These are phyloP conservation scores for Lantana camara DNA, from an alignment of 257 asterid genomes.

Conservation along the genomic window DNA sequence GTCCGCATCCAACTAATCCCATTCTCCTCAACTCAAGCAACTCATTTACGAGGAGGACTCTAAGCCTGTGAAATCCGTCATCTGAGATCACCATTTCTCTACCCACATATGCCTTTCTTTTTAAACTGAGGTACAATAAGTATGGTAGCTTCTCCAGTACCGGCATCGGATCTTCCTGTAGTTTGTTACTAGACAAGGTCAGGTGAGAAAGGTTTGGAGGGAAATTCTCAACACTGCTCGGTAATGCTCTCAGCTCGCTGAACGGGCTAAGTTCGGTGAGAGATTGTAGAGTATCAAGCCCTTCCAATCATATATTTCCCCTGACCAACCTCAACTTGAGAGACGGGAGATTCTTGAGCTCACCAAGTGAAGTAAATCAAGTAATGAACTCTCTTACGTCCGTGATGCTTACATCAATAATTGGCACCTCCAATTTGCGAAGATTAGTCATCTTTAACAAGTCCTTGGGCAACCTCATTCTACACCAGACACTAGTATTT, in stretches of 20 bases:
- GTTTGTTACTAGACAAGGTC: neutral
- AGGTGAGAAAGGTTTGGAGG: conserved; percentile 29
- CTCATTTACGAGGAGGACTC: neutral
- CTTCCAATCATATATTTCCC: neutral
- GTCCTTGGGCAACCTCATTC: neutral
- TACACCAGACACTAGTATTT: no score
- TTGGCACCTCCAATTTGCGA: no score
- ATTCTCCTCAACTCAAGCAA: neutral
- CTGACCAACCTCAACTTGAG: neutral
- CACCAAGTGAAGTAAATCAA: conserved; percentile 10
- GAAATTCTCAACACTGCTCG: neutral
- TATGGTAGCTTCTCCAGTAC: conserved; percentile 20
- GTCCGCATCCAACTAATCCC: neutral
- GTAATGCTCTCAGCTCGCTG: neutral
- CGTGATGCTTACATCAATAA: neutral
- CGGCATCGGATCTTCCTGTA: conserved; percentile 21
- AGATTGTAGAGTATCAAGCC: neutral
- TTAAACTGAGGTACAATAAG: conserved; percentile 8
- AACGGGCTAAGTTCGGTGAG: conserved; percentile 22
- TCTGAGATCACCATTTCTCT: no score
- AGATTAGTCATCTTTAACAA: no score
- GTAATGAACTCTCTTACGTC: neutral
- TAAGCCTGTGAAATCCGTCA: conserved; percentile 12
- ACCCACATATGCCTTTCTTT: neutral
- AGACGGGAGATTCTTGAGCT: conserved; percentile 13